Evolutionary conservation across 164 flowering plant genomes (phyloP).

Genomic region (Chimonanthus salicifolius): DNA sequence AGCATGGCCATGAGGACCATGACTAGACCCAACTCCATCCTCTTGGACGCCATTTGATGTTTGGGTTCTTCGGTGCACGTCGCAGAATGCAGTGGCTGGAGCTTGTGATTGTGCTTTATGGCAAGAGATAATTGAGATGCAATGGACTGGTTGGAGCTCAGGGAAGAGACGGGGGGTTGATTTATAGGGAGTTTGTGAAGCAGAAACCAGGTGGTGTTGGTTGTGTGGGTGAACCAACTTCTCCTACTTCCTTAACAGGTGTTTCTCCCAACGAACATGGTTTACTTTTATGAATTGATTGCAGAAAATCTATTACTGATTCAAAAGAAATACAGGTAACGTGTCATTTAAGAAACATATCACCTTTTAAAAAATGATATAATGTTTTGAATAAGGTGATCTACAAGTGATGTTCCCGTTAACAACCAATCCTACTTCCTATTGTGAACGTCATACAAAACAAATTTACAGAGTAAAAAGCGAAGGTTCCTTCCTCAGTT

Average conservation of each 20-base stretch:
- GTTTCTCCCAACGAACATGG: neutral
- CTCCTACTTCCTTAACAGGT: neutral
- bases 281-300: no score
- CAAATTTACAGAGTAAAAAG: no score
- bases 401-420: no score
- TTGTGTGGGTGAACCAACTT: neutral
- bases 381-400: no score
- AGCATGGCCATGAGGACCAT: conserved; percentile 10
- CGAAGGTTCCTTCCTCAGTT: no score
- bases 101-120: neutral
- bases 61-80: neutral
- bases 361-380: neutral
- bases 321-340: neutral
- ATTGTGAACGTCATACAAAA: no score
- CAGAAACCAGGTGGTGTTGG: neutral
- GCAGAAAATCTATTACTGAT: neutral
- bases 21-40: conserved; percentile 8
- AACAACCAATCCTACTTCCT: no score
- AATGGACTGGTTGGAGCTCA: neutral
- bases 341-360: neutral
- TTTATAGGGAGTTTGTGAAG: neutral
- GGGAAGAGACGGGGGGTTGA: neutral
- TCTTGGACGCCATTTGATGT: conserved; percentile 11
- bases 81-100: neutral
- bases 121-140: neutral